phyloP scores from a whole-genome alignment of 192 early-diverging fungal genomes.

The Mortierella alpina region DNA sequence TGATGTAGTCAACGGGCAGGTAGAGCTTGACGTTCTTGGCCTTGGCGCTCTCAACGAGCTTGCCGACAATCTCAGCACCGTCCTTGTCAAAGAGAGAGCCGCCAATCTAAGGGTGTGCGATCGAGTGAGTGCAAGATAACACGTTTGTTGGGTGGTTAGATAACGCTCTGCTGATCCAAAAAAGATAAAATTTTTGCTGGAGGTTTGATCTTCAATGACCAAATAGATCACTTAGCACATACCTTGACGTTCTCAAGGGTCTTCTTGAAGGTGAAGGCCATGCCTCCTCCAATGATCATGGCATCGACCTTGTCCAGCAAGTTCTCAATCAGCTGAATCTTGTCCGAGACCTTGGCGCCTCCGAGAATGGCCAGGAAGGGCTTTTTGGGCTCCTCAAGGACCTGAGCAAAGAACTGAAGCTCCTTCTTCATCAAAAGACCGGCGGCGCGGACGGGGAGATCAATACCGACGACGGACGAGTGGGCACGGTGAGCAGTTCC shows the following conservation, averaged over 20 bases:
- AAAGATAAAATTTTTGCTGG: neutral
- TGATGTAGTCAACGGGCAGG: conserved; percentile 90
- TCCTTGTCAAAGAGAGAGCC: conserved; percentile 90
- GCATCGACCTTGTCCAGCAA: conserved; percentile 94
- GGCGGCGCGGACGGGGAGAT: conserved; percentile 89
- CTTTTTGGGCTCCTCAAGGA: conserved; percentile 89
- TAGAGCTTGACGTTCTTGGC: conserved; percentile 89
- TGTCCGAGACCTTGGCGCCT: conserved; percentile 98
- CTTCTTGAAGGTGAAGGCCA: conserved; percentile 99
- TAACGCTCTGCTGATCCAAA: neutral
- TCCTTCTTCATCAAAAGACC: conserved; percentile 99
- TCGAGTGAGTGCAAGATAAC: neutral
- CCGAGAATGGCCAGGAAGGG: conserved; percentile 98
- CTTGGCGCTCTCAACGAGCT: conserved; percentile 91
- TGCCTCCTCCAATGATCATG: conserved; percentile 90
- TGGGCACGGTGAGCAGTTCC: conserved; percentile 99
- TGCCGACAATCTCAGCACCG: conserved; percentile 85
- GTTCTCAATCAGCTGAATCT: conserved; percentile 98
- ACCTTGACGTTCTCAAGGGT: conserved; percentile 81
- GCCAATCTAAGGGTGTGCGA: conserved; percentile 72
- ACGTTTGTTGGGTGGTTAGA: no score
- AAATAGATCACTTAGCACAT: conserved; percentile 12
- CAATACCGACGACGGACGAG: conserved; percentile 96
- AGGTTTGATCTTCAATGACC: no score
- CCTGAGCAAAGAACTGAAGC: conserved; percentile 98